Conservation (phyloP, 2,329 filamentous ascomycete genomes). For the Penicillium italicum region DNA sequence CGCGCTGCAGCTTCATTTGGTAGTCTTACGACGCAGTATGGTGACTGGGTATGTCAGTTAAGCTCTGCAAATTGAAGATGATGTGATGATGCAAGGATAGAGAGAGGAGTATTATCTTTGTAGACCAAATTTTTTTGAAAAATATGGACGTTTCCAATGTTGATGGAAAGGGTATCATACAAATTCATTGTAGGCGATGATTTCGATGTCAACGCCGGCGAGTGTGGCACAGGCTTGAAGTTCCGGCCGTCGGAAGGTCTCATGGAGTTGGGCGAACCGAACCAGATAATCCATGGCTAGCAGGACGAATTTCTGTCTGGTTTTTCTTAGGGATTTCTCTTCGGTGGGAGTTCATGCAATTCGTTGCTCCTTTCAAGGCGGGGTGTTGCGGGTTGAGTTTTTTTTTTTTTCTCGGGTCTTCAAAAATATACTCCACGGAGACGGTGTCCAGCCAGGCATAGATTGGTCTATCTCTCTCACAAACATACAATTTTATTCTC, state of each 20-base stretch:
- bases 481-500: background rate
- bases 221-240: conserved; percentile 73
- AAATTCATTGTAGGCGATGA: conserved; percentile 70
- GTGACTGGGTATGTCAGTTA: conserved; percentile 57
- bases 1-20: conserved; percentile 62
- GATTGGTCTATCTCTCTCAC: background rate
- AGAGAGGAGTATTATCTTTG: background rate
- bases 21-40: conserved; percentile 75
- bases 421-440: conserved; percentile 8
- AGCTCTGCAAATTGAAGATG: conserved; percentile 15
- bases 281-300: conserved; percentile 70
- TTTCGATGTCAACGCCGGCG: conserved; percentile 62
- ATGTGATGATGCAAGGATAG: conserved; percentile 1
- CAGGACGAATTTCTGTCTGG: background rate
- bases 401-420: conserved; percentile 14
- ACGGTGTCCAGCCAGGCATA: background rate
- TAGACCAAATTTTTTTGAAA: background rate
- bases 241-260: conserved; percentile 85
- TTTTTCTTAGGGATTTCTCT: background rate
- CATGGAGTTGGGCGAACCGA: conserved; percentile 82
- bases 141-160: background rate
- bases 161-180: conserved; percentile 51
- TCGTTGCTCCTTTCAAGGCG: conserved; percentile 11
- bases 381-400: conserved; percentile 18
- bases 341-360: background rate